Conservation (phyloP, 129 eudicot species). For the Artemisia tridentata region DNA sequence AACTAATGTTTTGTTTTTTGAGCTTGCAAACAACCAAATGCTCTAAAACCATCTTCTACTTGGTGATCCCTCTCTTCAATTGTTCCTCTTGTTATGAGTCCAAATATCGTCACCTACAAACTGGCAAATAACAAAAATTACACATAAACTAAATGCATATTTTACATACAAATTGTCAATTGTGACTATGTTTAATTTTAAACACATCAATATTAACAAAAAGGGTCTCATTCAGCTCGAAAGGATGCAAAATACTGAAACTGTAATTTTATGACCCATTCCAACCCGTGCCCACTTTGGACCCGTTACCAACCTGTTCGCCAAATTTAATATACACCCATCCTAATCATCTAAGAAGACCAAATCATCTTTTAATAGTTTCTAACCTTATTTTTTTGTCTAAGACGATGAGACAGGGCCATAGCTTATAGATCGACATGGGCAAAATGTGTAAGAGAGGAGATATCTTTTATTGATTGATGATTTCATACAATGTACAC, state of each 20-base stretch:
- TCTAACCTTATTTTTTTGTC: too few species aligned
- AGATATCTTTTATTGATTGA: too few species aligned
- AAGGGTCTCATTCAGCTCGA: background rate
- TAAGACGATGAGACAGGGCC: too few species aligned
- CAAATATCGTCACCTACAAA: slow-evolving; percentile 88
- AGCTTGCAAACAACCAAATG: slow-evolving; percentile 97
- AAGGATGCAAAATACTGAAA: too few species aligned
- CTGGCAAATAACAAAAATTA: slow-evolving; percentile 7
- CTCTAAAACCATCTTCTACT: slow-evolving; percentile 95
- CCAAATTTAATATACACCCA: background rate
- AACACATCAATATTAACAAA: background rate
- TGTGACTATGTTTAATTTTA: background rate
- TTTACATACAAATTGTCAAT: background rate
- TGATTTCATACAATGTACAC: too few species aligned
- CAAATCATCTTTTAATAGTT: too few species aligned
- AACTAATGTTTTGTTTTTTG: too few species aligned
- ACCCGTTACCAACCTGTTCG: background rate
- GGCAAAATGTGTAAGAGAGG: too few species aligned
- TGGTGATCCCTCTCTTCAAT: slow-evolving; percentile 97
- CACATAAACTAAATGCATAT: background rate
- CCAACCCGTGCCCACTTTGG: background rate
- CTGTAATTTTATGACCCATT: too few species aligned
- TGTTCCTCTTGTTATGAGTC: slow-evolving; percentile 92
- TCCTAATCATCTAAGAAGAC: background rate
- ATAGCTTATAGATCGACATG: too few species aligned